Base-by-base conservation (phyloP, 75 land plant species). In the Pinus albicaulis region DNA sequence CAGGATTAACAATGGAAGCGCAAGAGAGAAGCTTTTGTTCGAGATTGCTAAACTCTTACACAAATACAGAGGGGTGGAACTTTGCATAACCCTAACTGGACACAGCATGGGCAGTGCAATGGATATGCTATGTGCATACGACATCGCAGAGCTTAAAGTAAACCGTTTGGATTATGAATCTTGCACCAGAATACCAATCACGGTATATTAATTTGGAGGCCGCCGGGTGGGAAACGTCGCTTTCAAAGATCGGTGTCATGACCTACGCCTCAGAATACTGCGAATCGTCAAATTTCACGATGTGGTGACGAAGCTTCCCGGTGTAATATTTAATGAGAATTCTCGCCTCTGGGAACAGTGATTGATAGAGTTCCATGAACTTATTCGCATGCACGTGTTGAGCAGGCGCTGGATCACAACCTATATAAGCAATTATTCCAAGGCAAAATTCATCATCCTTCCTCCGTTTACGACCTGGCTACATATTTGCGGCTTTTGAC, bases 61-160 rank as follows among this genome's bases (percentile, higher is more conserved):
- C 48, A 44, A 77, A 59, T 83, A 83, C 76, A 77, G 83, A 63
- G 82, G 69, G 16, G 90, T 83, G 53, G 88, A 82, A 48, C 5
- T 83, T 55, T 86, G 89, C 83, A 84, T 90, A 31, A 44, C 52
- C 8, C 7, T 44, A 44, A 44, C 52, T 7, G 95, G 95, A 8
- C 95, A 92, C 64, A 88, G 87, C 81, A 79, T 90, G 89, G 93
- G 26, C 8, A 82, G 91, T 65, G 80, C 91, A 0, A 78, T 93
- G 3, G 88, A 81, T 1, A 63, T 85, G 38, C 52, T 44, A 7
- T 74, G 83, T 16, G 89, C 89, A 1, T 91, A 91, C 75, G 93
- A 91, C 56, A 56, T 92, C 0, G 82, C 92, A 0, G 86, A 89
- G 83, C 76, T 88, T 7, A 87, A 85, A 11, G 13, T 89, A 25